Base-by-base conservation (phyloP, 768 basidiomycete genomes). In the Pleurotus cornucopiae region DNA sequence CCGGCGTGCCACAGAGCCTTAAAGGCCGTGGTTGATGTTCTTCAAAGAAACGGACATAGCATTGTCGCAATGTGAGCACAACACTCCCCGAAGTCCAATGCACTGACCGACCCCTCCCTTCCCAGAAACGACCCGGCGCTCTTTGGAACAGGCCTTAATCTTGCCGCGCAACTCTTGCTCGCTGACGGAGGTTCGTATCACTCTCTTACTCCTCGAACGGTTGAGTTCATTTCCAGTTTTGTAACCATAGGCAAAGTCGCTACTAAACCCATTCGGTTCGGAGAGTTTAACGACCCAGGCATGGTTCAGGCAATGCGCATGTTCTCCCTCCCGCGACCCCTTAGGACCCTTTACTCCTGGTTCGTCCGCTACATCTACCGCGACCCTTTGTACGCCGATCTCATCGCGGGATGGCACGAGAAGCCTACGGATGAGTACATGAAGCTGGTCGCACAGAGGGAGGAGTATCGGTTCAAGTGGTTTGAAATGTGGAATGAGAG, bases 1-100 rank as follows among this genome's bases (percentile, higher is more conserved):
- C 85, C 85, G 1, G 79, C 85, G 0, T 85, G 83, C 57, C 64
- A 66, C 26, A 76, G 85, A n/a, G 84, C 81, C 13, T 70, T 86
- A 6, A 61, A 74, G 37, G 69, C 58, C 20, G 81, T 83, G 1
- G 75, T 77, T 1, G 69, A 76, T 0, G 66, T 69, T 4, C 67
- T 86, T 16, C 56, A 69, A 30, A 73, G 68, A 30, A 58, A 76
- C 11, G 83, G 83, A 0, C 79, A 86, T 30, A 70, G 79, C 44
- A 67, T 84, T 5, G 66, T 82, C 11, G 63, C 73, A 5, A 64
- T 85, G 82, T 79, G 62, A 57, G 75, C 58, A 2, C 14, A 21
- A n/a, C 21, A 13, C 7, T 34, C 20, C 23, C 26, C 25, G 55
- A n/a, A 37, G 45, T 56, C 18, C 30, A 34, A 14, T 7, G 53